Conservation (phyloP, 768 basidiomycete genomes). For the Naganishia randhawae region DNA sequence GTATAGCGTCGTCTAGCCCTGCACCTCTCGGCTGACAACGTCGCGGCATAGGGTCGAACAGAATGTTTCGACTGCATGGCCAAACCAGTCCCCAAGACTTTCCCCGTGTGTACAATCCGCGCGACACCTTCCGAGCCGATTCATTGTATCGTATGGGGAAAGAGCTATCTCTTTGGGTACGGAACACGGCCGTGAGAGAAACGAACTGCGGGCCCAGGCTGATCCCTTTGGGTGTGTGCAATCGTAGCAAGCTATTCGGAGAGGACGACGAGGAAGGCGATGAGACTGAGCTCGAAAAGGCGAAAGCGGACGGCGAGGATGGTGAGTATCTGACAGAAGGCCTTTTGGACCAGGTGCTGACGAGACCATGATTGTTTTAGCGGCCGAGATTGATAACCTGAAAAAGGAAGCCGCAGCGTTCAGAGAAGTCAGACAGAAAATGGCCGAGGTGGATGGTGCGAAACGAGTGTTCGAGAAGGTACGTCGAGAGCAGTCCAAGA, state of each 20-base stretch:
- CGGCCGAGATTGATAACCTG: conserved; percentile 81
- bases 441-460: conserved; percentile 62
- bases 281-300: conserved; percentile 77
- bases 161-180: conserved; percentile 88
- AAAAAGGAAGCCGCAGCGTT: conserved; percentile 87
- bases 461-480: conserved; percentile 82
- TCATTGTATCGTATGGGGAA: conserved; percentile 99
- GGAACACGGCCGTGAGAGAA: conserved; percentile 43
- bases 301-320: conserved; percentile 76
- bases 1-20: neutral
- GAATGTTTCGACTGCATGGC: conserved; percentile 97
- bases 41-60: conserved; percentile 62
- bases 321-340: neutral
- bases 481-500: neutral
- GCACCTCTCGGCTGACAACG: neutral
- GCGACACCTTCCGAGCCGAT: conserved; percentile 95
- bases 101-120: conserved; percentile 95
- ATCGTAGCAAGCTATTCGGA: conserved; percentile 81
- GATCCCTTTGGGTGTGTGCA: neutral
- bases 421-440: conserved; percentile 66
- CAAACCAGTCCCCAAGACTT: conserved; percentile 87
- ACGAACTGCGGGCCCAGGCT: neutral
- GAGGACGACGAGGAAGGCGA: conserved; percentile 74
- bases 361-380: conserved; percentile 52
- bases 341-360: neutral